Conservation (phyloP, 306 rosid genomes). For the Acacia crassicarpa region DNA sequence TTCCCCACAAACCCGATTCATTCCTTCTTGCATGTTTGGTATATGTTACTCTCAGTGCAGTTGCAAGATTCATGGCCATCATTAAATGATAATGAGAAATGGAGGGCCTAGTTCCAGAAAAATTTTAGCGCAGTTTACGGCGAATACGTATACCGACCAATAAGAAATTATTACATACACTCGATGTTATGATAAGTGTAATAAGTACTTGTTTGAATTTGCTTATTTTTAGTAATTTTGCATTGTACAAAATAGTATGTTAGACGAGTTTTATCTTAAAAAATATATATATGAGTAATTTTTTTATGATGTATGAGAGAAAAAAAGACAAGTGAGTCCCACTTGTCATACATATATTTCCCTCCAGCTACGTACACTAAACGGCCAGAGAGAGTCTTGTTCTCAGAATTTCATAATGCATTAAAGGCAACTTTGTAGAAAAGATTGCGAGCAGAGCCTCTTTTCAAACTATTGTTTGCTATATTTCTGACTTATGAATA, state of each 20-base stretch:
- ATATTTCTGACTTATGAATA: not conserved
- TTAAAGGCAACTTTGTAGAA: not conserved
- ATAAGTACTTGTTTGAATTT: not conserved
- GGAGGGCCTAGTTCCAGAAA: not conserved
- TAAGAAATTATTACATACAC: not conserved
- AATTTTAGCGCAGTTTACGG: not conserved
- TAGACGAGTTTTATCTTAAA: too few relatives aligned
- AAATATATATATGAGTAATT: too few relatives aligned
- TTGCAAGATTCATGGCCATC: not conserved
- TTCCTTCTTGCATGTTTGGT: conserved; percentile 14
- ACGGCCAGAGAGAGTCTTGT: not conserved
- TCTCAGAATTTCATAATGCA: not conserved
- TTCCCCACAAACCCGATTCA: conserved; percentile 1
- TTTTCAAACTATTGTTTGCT: not conserved
- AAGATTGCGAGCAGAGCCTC: not conserved
- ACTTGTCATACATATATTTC: not conserved
- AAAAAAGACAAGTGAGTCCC: not conserved
- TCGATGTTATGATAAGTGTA: not conserved
- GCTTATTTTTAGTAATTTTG: too few relatives aligned
- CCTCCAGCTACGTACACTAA: not conserved
- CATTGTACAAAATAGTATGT: too few relatives aligned
- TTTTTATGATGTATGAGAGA: not conserved
- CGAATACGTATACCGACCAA: too few relatives aligned
- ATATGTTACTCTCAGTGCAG: not conserved
- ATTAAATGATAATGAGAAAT: not conserved